Evolutionary conservation across 345 rosid genomes (phyloP).

Genomic region (Lepidium sativum): DNA sequence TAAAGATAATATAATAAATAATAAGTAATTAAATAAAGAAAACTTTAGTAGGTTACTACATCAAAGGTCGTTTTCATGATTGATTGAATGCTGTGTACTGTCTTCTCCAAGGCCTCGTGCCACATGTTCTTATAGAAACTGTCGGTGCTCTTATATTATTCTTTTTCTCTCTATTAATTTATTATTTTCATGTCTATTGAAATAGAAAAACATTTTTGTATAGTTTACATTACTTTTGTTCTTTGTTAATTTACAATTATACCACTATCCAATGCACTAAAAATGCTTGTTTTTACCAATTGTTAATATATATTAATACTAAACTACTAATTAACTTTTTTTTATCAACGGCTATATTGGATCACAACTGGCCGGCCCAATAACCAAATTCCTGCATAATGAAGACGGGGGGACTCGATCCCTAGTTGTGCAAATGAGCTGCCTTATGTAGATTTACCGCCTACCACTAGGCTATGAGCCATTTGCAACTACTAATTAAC

Average conservation of each 20-base stretch:
- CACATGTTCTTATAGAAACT: conserved; percentile 33
- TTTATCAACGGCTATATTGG: no score
- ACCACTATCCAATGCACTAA: background rate
- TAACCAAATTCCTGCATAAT: no score
- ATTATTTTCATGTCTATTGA: background rate
- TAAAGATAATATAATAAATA: background rate
- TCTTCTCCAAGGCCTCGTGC: conserved; percentile 26
- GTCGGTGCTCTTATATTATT: conserved; percentile 32
- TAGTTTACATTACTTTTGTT: background rate
- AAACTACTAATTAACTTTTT: no score
- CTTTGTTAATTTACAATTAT: background rate
- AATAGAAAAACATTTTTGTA: background rate
- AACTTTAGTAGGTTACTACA: conserved; percentile 26
- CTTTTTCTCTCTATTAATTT: background rate
- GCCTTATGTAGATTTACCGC: no score
- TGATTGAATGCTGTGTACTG: conserved; percentile 21
- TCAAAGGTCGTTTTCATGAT: conserved; percentile 34
- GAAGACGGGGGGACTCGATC: no score
- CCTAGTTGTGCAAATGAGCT: no score
- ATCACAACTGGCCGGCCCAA: no score
- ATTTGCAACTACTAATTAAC: no score
- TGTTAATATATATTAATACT: no score
- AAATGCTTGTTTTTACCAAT: no score
- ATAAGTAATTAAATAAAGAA: background rate
- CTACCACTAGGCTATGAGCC: no score